Base-by-base conservation (phyloP, 148 eudicot genomes). In the Rhododendron mucronatum region DNA sequence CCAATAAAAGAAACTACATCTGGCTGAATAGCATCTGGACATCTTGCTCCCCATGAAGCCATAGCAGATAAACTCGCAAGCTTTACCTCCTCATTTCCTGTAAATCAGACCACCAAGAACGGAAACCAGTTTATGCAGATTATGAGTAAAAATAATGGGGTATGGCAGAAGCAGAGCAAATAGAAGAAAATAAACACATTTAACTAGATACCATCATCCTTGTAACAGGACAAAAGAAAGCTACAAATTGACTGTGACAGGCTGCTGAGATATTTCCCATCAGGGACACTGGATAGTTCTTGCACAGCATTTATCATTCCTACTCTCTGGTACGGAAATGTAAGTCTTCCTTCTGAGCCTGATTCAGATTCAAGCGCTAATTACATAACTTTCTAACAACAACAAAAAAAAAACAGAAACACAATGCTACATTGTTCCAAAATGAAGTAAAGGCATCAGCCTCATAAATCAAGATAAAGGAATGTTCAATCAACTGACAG, bases 331-430 rank as follows among this genome's bases (percentile, higher is more conserved):
- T 95, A 97, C 26, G 99, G 98, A 94, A 94, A 97, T 85, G 96
- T 93, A 85, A 97, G 95, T 84, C 99, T 92, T 37, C 99, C 99
- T 91, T 97, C 99, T 51, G 98, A 95, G 86, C 99, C 99, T 96
- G 96, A 84, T 55, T 84, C 37, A 41, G 63, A 55, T 67, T 63
- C 47, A 53, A 87, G 48, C 75, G 28, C 30, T 50, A 16, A 80
- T 78, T 26, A 67, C 33, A 7, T 6, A 13, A 51, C 9, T 59
- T 59, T 59, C 1, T 21, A 55, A 10, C 12, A 51, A 51, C 3
- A 51, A 13, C 0, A 51, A 48, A 2, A 50, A 21, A 79, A 69
- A 23, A 23, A 83, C 14, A 33, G n/a, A 84, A 30, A 67, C 76
- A 84, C 76, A 85, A 78, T 51, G 20, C 33, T 9, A 83, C 6